phyloP scores from a whole-genome alignment of 1,284 basidiomycete species.

The Moniliophthora roreri region DNA sequence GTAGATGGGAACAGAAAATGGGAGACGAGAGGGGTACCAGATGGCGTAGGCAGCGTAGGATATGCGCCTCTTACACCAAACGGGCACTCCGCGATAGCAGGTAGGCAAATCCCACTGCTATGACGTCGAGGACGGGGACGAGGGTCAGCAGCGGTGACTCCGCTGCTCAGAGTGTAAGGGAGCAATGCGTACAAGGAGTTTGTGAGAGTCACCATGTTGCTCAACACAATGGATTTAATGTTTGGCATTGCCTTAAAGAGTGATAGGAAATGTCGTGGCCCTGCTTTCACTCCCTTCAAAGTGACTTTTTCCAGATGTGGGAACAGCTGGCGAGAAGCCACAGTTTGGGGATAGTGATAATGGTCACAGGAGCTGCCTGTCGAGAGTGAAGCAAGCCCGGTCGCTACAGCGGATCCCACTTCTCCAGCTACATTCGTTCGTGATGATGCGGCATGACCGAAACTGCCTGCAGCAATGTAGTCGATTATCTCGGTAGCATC shows the following conservation, averaged over 20 bases:
- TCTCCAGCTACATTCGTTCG: too few relatives aligned
- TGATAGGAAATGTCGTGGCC: conserved; percentile 25
- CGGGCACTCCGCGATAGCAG: too few relatives aligned
- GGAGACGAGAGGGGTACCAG: too few relatives aligned
- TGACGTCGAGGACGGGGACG: not conserved
- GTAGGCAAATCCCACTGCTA: too few relatives aligned
- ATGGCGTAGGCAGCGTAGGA: too few relatives aligned
- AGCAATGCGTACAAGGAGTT: too few relatives aligned
- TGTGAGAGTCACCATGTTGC: conserved; percentile 29
- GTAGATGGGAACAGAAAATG: too few relatives aligned
- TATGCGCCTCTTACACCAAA: too few relatives aligned
- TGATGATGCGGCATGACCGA: too few relatives aligned
- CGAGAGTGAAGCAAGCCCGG: too few relatives aligned
- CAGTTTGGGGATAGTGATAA: not conserved
- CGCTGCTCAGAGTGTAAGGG: too few relatives aligned
- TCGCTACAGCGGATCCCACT: too few relatives aligned
- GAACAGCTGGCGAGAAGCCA: conserved; percentile 6
- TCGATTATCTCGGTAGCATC: conserved; percentile 35
- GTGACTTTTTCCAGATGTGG: conserved; percentile 18
- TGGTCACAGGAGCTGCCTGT: not conserved
- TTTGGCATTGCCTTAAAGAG: conserved; percentile 30
- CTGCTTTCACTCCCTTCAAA: conserved; percentile 33
- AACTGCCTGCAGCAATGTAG: conserved; percentile 35
- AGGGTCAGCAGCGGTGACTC: not conserved
- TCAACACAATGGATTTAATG: conserved; percentile 32